Evolutionary conservation across 345 rosid species (phyloP).

Genomic region (Kandelia obovata): DNA sequence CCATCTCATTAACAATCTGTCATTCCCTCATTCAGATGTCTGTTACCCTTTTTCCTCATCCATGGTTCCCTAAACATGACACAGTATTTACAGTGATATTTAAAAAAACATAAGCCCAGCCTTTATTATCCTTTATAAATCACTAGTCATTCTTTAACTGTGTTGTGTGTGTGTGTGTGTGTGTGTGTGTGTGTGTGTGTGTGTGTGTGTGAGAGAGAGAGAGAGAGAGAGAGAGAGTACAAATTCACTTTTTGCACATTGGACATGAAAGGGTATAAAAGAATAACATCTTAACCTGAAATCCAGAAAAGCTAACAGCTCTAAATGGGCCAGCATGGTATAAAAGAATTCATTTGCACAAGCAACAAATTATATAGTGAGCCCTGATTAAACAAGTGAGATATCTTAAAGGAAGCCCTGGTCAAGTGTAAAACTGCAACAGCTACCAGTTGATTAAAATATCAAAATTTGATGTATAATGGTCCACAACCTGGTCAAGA

Average conservation of each 20-base stretch:
- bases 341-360: not conserved
- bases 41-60: not conserved
- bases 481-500: constrained; percentile 54
- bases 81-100: not conserved
- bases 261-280: not conserved
- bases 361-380: too few relatives aligned
- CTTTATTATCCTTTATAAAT: too few relatives aligned
- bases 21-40: not conserved
- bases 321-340: not conserved
- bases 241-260: not conserved
- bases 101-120: not conserved
- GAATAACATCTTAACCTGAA: not conserved
- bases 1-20: too few relatives aligned
- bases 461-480: constrained; percentile 11
- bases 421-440: not conserved
- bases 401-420: too few relatives aligned
- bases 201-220: too few relatives aligned
- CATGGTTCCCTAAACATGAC: not conserved
- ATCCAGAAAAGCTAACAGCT: not conserved
- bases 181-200: not conserved
- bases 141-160: too few relatives aligned
- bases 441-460: not conserved
- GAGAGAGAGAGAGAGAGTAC: not conserved
- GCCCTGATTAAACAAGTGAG: too few relatives aligned
- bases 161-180: not conserved